A percentile compares a stretch with the other conserved stretches of the same genome.
These are phyloP conservation scores for Myxozyma geophila DNA, from an alignment of 805 yeast species.

Conservation along the genomic window DNA sequence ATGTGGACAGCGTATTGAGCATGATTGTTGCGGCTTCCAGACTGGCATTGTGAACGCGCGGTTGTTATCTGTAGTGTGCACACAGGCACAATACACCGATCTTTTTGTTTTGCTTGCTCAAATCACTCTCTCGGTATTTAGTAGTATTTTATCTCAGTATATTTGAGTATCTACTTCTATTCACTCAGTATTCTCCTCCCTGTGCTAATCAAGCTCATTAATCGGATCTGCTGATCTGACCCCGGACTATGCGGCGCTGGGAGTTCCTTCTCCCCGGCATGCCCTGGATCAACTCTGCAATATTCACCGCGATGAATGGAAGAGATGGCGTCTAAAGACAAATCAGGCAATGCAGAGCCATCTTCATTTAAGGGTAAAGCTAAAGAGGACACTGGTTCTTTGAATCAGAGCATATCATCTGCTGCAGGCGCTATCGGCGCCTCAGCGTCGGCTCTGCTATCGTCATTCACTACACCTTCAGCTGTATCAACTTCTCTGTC, in stretches of 20 bases:
- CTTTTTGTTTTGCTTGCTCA: too few species aligned
- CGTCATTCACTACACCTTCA: constrained; percentile 21
- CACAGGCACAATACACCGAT: too few species aligned
- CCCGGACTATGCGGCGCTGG: constrained; percentile 5
- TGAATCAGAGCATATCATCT: background rate
- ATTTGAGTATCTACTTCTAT: too few species aligned
- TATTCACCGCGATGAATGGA: background rate
- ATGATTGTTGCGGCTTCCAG: too few species aligned
- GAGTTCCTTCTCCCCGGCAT: background rate
- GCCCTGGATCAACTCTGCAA: background rate
- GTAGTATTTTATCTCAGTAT: too few species aligned
- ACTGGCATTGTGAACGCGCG: too few species aligned
- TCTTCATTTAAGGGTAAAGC: constrained; percentile 15
- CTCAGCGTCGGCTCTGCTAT: constrained; percentile 19
- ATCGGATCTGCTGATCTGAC: background rate
- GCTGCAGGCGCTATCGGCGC: constrained; percentile 7
- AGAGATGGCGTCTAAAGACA: background rate
- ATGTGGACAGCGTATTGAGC: too few species aligned
- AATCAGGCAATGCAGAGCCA: background rate
- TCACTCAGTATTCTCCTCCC: too few species aligned
- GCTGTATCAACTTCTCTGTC: constrained; percentile 12
- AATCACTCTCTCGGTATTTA: too few species aligned
- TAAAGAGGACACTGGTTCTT: background rate
- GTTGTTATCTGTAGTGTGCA: too few species aligned
- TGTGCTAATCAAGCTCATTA: too few species aligned